Base-by-base conservation (phyloP, 164 flowering plant genomes). In the Sedum album region DNA sequence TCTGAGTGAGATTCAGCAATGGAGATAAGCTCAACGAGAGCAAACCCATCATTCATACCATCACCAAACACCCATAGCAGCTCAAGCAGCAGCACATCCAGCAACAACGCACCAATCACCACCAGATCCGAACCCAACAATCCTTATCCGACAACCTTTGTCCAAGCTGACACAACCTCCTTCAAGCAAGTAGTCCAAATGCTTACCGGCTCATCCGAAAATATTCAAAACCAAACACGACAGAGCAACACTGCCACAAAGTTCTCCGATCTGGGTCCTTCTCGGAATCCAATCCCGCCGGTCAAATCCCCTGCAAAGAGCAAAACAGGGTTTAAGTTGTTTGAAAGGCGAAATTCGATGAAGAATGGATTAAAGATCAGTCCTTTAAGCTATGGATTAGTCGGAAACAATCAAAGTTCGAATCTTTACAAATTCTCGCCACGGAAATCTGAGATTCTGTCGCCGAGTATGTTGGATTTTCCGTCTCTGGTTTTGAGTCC, bases 381-480 rank as follows among this genome's bases (percentile, higher is more conserved):
- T 65, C 42, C 67, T 65, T 65, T 65, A 26, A 35, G 42, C 46
- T 41, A 46, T n/a, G 46, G 46, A 8, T 26, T 38, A 18, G 30
- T 10, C 14, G 31, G 35, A 20, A 25, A 36, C 38, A 6, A 5
- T 38, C 2, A 18, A n/a, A 63, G 35, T 33, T 31, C 26, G 46
- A 57, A 28, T 57, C 62, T 14, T 28, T 57, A 26, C 33, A 30
- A 30, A 26, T 30, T 14, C 33, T 57, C 62, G 33, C 62, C 62
- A 2, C 31, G 62, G 33, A 57, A 28, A 14, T 15, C 62, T 28
- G 67, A 65, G 26, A 65, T 65, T 65, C 18, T 65, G 67, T 65
- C 67, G 18, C 67, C 67, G 18, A 65, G 67, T 48, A 36, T 65
- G 67, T 41, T 65, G 67, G 67, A 65, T 65, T 65, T 65, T 33